A percentile compares a stretch with the other conserved stretches of the same genome.
These are phyloP conservation scores for Salvia hispanica DNA, from an alignment of 257 asterid genomes.

Conservation along the genomic window DNA sequence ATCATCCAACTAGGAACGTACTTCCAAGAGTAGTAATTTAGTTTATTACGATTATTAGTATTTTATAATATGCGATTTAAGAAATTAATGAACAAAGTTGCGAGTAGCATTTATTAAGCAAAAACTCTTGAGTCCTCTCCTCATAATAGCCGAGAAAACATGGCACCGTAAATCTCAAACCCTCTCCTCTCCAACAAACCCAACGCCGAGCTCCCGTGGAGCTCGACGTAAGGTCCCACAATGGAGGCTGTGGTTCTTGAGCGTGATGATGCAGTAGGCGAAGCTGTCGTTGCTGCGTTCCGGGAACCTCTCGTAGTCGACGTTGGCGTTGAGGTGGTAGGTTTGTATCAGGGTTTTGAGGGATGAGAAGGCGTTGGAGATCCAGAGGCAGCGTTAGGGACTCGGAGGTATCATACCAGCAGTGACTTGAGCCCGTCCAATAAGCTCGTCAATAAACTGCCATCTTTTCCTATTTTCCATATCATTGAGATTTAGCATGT, in stretches of 20 bases:
- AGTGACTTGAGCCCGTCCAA: too few species aligned
- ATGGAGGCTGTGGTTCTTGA: conserved; percentile 69
- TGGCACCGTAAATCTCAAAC: conserved; percentile 53
- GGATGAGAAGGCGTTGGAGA: conserved; percentile 61
- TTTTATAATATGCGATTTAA: background rate
- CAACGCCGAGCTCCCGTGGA: conserved; percentile 47
- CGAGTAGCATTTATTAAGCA: conserved; percentile 52
- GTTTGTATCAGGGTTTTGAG: conserved; percentile 45
- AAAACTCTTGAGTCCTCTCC: conserved; percentile 51
- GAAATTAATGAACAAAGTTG: background rate
- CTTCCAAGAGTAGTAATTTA: too few species aligned
- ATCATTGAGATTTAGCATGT: too few species aligned
- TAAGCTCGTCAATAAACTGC: too few species aligned
- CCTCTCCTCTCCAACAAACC: conserved; percentile 46
- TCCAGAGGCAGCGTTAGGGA: conserved; percentile 42
- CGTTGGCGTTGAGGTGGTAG: conserved; percentile 65
- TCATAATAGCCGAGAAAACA: conserved; percentile 73
- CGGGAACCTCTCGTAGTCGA: conserved; percentile 66
- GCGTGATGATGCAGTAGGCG: conserved; percentile 43
- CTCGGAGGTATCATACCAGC: too few species aligned
- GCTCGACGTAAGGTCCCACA: conserved; percentile 45
- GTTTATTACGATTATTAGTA: too few species aligned
- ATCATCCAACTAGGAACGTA: too few species aligned
- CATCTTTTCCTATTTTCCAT: too few species aligned
- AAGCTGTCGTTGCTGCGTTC: conserved; percentile 41